phyloP scores from a whole-genome alignment of 2,329 filamentous ascomycete genomes.

The Ascocoryne sarcoides region DNA sequence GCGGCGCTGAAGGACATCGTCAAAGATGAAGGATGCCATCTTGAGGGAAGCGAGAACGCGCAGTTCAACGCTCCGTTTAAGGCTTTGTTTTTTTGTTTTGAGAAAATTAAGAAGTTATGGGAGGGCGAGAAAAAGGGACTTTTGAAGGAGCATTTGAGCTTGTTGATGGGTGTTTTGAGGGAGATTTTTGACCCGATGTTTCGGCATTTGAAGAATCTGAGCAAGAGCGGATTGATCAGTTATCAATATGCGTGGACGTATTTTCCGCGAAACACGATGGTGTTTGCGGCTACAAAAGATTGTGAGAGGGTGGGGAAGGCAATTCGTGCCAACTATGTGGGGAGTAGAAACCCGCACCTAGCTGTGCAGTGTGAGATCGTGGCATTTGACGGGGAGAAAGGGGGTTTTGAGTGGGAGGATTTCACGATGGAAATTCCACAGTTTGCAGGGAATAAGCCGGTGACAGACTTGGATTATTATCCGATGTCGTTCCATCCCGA shows the following conservation, averaged over 20 bases:
- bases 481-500: constrained; percentile 26
- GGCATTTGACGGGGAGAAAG: constrained; percentile 36
- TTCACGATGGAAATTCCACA: constrained; percentile 25
- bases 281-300: constrained; percentile 34
- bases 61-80: constrained; percentile 34
- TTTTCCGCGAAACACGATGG: constrained; percentile 33
- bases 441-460: constrained; percentile 35
- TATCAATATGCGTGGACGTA: constrained; percentile 37
- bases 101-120: constrained; percentile 32
- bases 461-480: constrained; percentile 33
- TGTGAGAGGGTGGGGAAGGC: constrained; percentile 33
- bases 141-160: constrained; percentile 32
- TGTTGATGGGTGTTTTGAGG: constrained; percentile 34
- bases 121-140: constrained; percentile 21
- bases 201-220: constrained; percentile 30
- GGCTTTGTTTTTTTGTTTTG: constrained; percentile 37
- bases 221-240: constrained; percentile 32
- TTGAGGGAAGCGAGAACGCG: constrained; percentile 32
- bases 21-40: constrained; percentile 32
- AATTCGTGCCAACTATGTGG: constrained; percentile 6
- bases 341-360: background rate
- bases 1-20: constrained; percentile 36
- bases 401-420: constrained; percentile 36
- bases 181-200: constrained; percentile 36
- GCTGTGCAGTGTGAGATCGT: constrained; percentile 27